Base-by-base conservation (phyloP, 495 filamentous ascomycete genomes). In the Penicillium egyptiacum region DNA sequence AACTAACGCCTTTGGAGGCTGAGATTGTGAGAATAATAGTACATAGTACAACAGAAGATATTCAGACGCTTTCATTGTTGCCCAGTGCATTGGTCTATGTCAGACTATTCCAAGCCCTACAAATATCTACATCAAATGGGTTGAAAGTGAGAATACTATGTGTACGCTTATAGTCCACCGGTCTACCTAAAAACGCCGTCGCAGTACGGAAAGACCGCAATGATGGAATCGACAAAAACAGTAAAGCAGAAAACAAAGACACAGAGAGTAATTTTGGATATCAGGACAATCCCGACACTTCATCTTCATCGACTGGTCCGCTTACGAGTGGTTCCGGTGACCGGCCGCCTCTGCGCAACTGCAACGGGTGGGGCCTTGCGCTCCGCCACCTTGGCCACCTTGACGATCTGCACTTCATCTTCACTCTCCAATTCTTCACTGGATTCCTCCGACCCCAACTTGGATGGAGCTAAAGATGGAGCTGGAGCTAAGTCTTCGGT, bases 401-500 rank as follows among this genome's bases (percentile, higher is more conserved):
- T 61, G 56, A 76, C 64, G 8, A 76, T 66, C 47, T 70, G 67
- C 20, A 73, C 61, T 44, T 69, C 66, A 47, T 75, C 71, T n/a
- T 63, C 66, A 55, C 64, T 67, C 35, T 57, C 58, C n/a, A 58
- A 57, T 57, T 65, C 61, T 14, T 66, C 64, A 47, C 57, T 66
- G 30, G 61, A 65, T 3, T 35, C 23, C 10, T 68, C 65, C 2
- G 65, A 55, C 31, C 60, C 60, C 12, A 59, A 53, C 47, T 62
- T 64, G 22, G 68, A 35, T 4, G 49, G 12, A 28, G 35, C 35
- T 40, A 16, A 22, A 28, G 25, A 37, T 14, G 52, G 59, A 11
- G 60, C 56, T 23, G 35, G 56, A 28, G 23, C 16, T n/a, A 54
- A 50, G 25, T 61, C 41, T 54, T 48, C 41, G 42, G 66, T 41